These are phyloP conservation scores for Wickerhamiella infanticola DNA, from an alignment of 1,139 yeast species.

Conservation along the genomic window DNA sequence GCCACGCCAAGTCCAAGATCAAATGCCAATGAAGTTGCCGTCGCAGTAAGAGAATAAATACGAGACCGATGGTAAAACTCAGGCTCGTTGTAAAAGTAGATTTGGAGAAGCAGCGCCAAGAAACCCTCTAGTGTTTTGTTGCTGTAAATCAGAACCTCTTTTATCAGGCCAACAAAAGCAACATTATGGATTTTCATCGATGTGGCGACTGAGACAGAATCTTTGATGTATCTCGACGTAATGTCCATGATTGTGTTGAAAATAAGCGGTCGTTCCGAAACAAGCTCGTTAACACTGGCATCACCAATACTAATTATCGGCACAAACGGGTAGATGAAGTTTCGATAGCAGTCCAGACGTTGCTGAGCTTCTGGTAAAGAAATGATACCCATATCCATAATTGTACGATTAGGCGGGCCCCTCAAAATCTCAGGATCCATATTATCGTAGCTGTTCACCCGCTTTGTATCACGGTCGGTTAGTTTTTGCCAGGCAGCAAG, in stretches of 20 bases:
- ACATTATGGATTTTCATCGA: constrained; percentile 38
- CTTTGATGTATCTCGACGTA: constrained; percentile 29
- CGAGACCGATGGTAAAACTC: constrained; percentile 69
- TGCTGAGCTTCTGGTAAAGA: constrained; percentile 20
- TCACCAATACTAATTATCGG: constrained; percentile 39
- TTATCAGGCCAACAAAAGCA: constrained; percentile 41
- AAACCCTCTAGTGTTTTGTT: constrained; percentile 54
- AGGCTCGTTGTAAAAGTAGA: constrained; percentile 73
- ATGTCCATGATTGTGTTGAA: constrained; percentile 52
- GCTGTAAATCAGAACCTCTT: constrained; percentile 57
- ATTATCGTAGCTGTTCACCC: constrained; percentile 16
- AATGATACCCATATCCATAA: constrained; percentile 21
- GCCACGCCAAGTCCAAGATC: constrained; percentile 59
- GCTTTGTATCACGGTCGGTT: constrained; percentile 16
- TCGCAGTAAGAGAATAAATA: constrained; percentile 49
- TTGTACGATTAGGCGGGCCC: constrained; percentile 14
- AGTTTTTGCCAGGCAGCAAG: constrained; percentile 20
- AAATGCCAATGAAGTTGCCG: constrained; percentile 54
- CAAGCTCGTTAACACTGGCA: constrained; percentile 33
- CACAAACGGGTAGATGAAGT: constrained; percentile 20
- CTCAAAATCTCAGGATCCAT: constrained; percentile 1
- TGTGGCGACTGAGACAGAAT: constrained; percentile 25
- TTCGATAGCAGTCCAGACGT: constrained; percentile 20
- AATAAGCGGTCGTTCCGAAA: constrained; percentile 40
- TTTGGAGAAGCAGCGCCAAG: constrained; percentile 43